phyloP scores from a whole-genome alignment of 192 early-diverging fungal species.

The Oehlia diaphana region DNA sequence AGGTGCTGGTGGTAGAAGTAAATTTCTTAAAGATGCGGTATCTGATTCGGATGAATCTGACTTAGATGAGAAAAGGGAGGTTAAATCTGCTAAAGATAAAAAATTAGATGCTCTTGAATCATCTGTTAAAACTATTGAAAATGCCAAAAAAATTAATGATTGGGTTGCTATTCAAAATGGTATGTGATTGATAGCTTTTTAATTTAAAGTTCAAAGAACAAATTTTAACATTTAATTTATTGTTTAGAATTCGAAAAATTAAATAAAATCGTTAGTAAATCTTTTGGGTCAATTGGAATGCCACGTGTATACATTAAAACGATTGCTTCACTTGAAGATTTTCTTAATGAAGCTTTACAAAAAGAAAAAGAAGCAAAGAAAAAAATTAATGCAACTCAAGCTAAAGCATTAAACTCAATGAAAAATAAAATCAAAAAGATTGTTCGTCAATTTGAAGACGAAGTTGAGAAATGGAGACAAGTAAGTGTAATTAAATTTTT shows the following conservation, averaged over 20 bases:
- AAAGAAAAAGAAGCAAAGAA: slow-evolving; percentile 73
- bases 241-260: slow-evolving; percentile 85
- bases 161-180: slow-evolving; percentile 83
- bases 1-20: slow-evolving; percentile 32
- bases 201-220: background rate
- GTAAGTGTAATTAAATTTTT: slow-evolving; percentile 28
- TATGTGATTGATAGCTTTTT: slow-evolving; percentile 32
- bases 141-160: slow-evolving; percentile 83
- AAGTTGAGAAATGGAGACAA: slow-evolving; percentile 68
- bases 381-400: slow-evolving; percentile 83
- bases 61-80: slow-evolving; percentile 72
- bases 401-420: slow-evolving; percentile 85
- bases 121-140: slow-evolving; percentile 64
- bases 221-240: slow-evolving; percentile 15
- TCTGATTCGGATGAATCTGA: slow-evolving; percentile 56
- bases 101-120: slow-evolving; percentile 79
- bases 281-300: slow-evolving; percentile 46
- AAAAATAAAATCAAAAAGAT: slow-evolving; percentile 93
- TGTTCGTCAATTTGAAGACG: slow-evolving; percentile 70
- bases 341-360: slow-evolving; percentile 58
- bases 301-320: slow-evolving; percentile 77
- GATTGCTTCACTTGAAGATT: slow-evolving; percentile 77
- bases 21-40: slow-evolving; percentile 44
- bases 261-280: slow-evolving; percentile 65
- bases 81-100: slow-evolving; percentile 86